These are phyloP conservation scores for Metarhizium anisopliae DNA, from an alignment of 2,329 filamentous ascomycete genomes.

Conservation along the genomic window DNA sequence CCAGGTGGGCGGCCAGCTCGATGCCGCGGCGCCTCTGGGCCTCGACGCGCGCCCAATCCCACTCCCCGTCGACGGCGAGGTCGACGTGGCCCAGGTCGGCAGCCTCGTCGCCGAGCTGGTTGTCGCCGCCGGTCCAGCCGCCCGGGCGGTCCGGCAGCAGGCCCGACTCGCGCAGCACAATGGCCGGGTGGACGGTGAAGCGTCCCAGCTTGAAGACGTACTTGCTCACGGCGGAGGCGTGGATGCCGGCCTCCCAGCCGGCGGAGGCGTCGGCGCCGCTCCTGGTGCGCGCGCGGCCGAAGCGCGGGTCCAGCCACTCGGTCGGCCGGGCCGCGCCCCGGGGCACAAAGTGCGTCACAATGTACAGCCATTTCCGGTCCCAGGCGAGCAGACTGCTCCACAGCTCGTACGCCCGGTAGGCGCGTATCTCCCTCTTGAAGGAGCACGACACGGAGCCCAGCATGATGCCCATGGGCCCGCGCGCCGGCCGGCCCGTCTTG, in stretches of 20 bases:
- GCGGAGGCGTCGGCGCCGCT: conserved; percentile 25
- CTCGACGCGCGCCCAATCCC: conserved; percentile 53
- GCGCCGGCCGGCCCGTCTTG: conserved; percentile 36
- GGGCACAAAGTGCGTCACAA: conserved; percentile 65
- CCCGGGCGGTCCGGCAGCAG: conserved; percentile 67
- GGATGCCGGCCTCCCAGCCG: conserved; percentile 53
- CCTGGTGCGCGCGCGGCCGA: conserved; percentile 31
- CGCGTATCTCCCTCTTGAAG: conserved; percentile 65
- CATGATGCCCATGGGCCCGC: conserved; percentile 50
- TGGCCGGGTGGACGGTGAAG: conserved; percentile 74
- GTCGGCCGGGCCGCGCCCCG: conserved; percentile 48
- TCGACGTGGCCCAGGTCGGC: conserved; percentile 15
- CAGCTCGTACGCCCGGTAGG: conserved; percentile 63
- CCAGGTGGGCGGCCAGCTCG: conserved; percentile 44
- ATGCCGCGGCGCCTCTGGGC: conserved; percentile 45
- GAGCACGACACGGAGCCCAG: conserved; percentile 65
- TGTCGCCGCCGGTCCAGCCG: conserved; percentile 46
- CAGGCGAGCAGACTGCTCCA: conserved; percentile 62
- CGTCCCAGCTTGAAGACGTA: conserved; percentile 78
- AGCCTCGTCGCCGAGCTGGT: conserved; percentile 11
- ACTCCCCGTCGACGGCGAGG: conserved; percentile 28
- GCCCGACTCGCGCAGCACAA: conserved; percentile 60
- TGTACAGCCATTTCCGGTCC: conserved; percentile 77
- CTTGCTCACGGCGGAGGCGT: conserved; percentile 66
- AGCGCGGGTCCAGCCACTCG: conserved; percentile 40